A percentile compares a stretch with the other conserved stretches of the same genome.
These are phyloP conservation scores for Ramaria sp. DNA, from an alignment of 768 basidiomycete genomes.

Conservation along the genomic window DNA sequence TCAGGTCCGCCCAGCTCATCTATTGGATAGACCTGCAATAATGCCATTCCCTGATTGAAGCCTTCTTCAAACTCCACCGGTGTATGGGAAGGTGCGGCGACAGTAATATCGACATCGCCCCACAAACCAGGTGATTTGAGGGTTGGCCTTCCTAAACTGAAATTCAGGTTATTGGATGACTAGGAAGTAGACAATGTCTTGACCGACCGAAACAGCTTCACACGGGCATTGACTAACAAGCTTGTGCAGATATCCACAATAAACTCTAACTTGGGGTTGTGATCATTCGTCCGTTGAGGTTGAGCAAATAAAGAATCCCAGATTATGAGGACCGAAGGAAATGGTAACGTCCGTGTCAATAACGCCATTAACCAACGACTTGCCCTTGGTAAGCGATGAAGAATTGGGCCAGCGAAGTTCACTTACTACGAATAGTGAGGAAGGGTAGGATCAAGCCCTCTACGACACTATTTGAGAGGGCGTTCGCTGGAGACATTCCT, in stretches of 20 bases:
- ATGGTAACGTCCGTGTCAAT: conserved; percentile 61
- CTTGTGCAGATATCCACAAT: conserved; percentile 61
- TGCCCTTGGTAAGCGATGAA: conserved; percentile 5
- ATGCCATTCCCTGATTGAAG: conserved; percentile 52
- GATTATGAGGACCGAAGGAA: conserved; percentile 42
- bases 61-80: conserved; percentile 40
- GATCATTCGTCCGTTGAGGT: conserved; percentile 38
- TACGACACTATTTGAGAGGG: conserved; percentile 35
- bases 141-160: conserved; percentile 43
- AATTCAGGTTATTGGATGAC: not conserved
- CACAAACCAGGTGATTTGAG: conserved; percentile 39
- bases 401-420: conserved; percentile 8
- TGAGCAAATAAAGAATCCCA: conserved; percentile 69
- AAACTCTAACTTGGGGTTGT: conserved; percentile 52
- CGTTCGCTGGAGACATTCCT: not conserved
- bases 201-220: conserved; percentile 42
- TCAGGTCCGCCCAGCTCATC: conserved; percentile 60
- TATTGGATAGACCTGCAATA: conserved; percentile 57
- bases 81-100: conserved; percentile 29
- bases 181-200: not conserved
- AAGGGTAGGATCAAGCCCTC: conserved; percentile 56
- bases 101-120: conserved; percentile 31
- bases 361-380: conserved; percentile 72
- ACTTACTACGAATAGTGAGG: conserved; percentile 77
- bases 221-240: conserved; percentile 52